Evolutionary conservation across 1,284 basidiomycete species (phyloP), one percentile per base, ranked within the genome.

Genomic region (Spongispora temasekensis): DNA sequence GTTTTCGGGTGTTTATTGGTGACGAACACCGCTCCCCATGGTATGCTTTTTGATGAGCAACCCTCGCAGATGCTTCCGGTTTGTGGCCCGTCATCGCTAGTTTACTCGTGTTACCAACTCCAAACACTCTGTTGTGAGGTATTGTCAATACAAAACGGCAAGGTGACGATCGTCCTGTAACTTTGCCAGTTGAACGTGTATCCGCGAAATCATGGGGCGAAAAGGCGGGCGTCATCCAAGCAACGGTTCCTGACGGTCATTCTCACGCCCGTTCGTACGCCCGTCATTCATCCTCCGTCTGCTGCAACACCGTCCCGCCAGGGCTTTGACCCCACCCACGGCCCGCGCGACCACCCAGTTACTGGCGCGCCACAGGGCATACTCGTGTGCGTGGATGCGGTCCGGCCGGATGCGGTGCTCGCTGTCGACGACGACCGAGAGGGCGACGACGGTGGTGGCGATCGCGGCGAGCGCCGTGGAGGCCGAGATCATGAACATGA

Each of bases 401-500:
- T 93, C 92, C 2, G 76, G 71, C n/a, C 92, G 81, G 13, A 94
- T 76, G 9, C 91, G 82, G 67, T 92, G 88, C 51, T 88, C 80
- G 9, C 67, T 68, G 70, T 95, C 93, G 21, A 93, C 83, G 6
- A 88, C 80, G 15, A 88, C 82, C 2, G 74, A 75, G 13, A 93
- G 80, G 2, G 85, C 80, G 40, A 86, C 77, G 57, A 86, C 76
- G 1, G 89, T 87, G 2, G 85, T 83, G 53, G 83, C 76, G 61
- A 92, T 87, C 7, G 86, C 81, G 6, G 87, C 83, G 27, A 94
- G 82, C 1, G 87, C 85, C 0, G 89, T 89, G 58, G 85, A 84
- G 0, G 92, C 88, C 2, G 88, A 87, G 57, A 95, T 92, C 89
- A 94, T 92, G 75, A 95, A 94, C 87, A 94, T 92, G 76, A 94